Base-by-base conservation (phyloP, 768 basidiomycete species). In the Auriscalpium vulgare region DNA sequence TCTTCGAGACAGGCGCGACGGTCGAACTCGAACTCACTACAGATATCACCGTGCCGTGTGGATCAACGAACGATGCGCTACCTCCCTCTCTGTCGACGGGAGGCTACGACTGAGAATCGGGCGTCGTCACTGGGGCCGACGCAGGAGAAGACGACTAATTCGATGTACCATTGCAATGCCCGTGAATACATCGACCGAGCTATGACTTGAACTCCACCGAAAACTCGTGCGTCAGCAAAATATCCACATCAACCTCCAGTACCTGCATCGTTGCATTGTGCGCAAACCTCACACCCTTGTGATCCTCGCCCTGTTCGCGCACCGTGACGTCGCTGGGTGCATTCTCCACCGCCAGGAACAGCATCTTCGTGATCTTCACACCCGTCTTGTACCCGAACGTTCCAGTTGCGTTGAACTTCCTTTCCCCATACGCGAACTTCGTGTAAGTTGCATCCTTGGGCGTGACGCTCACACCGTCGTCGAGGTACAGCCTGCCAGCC, bases 41-140 rank as follows among this genome's bases (percentile, higher is more conserved):
- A 55, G 74, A 83, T 62, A 78, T 80, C 56, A 74, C 69, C 35
- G 73, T 79, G 7, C 70, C 74, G 1, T 85, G 83, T 64, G 83
- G 83, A 14, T 67, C 63, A 3, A 76, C 72, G 8, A 40, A 68
- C 17, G 64, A 67, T 37, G 78, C 80, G 1, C 63, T 84, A 38
- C 83, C 83, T 0, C 82, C 83, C 2, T 84, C 83, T 14, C 71
- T 84, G 38, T 84, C 83, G 5, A 85, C 82, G n/a, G 83, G 82
- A 5, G 83, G 83, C 0, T 84, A 63, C 53, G 60, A 67, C 29
- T 43, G 8, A 43, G 40, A 4, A 9, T 43, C 40, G 7, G 29
- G 29, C 29, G 29, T 29, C 29, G 29, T 4, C 29, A 29, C 29
- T 29, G 29, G 29, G 29, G 29, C 29, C 7, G 29, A 29, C 29